Evolutionary conservation across 305 asterid species (phyloP), one percentile per base, ranked within the genome.

Genomic region (Fraxinus ornus): DNA sequence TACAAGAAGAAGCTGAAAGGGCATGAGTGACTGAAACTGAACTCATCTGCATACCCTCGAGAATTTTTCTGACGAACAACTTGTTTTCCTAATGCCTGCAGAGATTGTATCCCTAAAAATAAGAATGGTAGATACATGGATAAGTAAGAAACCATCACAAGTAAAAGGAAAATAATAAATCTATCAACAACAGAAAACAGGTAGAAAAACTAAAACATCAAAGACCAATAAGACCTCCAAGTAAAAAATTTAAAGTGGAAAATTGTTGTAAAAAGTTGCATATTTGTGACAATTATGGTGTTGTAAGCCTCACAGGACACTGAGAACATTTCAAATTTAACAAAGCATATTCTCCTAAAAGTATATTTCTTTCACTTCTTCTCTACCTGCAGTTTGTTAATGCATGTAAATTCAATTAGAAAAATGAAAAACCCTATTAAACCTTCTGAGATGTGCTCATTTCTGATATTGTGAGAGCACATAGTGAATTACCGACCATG

Each of bases 1-100:
- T 47, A 44, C 80, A 32, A 19, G 68, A 70, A 7, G 82, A 57
- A 80, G 39, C 39, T 75, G 24, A 77, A 49, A 22, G 26, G 17
- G 78, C 55, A 44, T 7, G 37, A 62, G 36, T 35, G 33, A 70
- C 36, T 60, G 84, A 7, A 71, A 78, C 68, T 49, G 70, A 76
- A 33, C 41, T 83, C 28, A 66, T 79, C 85, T 76, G 78, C 93
- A 62, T 89, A 90, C 95, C 88, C 66, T 85, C 62, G 68, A 83
- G 68, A 82, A 79, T 80, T 85, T 86, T 41, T 89, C 85, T 78
- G 92, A 89, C 70, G 91, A 86, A 64, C 68, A 68, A 83, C 81
- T 79, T 82, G 84, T 77, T 76, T 77, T 86, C 84, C 12, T 81
- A 82, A 86, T 74, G 60, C 88, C 89, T 84, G 64, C 71, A 86